These are phyloP conservation scores for Aureobasidium zeae DNA, from an alignment of 2,329 filamentous ascomycete species.

Conservation along the genomic window DNA sequence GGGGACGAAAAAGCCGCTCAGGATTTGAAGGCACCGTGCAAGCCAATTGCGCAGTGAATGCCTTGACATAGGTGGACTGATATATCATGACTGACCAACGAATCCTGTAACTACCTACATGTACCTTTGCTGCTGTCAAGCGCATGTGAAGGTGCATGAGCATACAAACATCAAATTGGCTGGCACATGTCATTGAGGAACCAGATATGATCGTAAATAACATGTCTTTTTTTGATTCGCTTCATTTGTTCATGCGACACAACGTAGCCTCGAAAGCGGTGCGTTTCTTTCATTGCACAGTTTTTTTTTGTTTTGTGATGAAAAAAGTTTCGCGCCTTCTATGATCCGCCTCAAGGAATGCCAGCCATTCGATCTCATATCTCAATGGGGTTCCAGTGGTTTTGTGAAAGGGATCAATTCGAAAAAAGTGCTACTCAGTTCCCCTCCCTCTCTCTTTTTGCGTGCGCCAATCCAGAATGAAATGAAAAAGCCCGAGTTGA, in stretches of 20 bases:
- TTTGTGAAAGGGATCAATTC: too few species aligned
- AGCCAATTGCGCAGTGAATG: too few species aligned
- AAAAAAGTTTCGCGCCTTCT: conserved; percentile 10
- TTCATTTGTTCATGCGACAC: conserved; percentile 8
- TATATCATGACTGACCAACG: conserved; percentile 4
- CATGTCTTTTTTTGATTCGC: conserved; percentile 15
- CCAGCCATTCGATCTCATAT: too few species aligned
- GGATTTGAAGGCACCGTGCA: neutral
- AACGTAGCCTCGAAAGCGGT: conserved; percentile 14
- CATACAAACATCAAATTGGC: neutral
- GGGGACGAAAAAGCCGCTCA: neutral
- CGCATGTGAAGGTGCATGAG: neutral
- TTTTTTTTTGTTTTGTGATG: conserved; percentile 7
- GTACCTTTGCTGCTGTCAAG: neutral
- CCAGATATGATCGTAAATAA: conserved; percentile 11
- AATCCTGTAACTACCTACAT: too few species aligned
- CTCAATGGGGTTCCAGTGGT: too few species aligned
- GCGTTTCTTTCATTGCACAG: conserved; percentile 16
- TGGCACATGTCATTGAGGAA: neutral
- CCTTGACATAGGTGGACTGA: neutral
- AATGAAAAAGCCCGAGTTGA: conserved; percentile 3
- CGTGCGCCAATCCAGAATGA: conserved; percentile 2
- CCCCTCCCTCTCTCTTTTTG: conserved; percentile 4
- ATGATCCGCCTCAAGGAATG: too few species aligned
- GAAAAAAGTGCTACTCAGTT: conserved; percentile 8